Percentiles rank a stretch among this genome's conserved stretches.
phyloP scores from a whole-genome alignment of 164 flowering plant genomes.

The Kalanchoe fedtschenkoi region DNA sequence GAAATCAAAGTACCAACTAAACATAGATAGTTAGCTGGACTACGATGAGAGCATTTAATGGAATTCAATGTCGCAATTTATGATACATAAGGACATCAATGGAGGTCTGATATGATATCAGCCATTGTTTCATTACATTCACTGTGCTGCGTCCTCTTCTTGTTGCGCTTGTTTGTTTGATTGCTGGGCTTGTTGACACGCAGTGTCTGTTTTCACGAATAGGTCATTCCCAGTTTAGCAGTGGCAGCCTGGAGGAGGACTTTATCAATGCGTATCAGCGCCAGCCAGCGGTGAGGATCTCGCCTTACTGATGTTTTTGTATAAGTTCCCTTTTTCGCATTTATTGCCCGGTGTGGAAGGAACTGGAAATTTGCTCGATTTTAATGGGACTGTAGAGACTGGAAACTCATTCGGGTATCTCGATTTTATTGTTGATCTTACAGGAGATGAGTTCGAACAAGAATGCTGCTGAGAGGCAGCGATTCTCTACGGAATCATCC shows the following conservation, averaged over 20 bases:
- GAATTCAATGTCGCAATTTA: neutral
- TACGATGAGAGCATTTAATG: neutral
- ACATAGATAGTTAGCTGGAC: neutral
- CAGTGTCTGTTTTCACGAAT: conserved; percentile 7
- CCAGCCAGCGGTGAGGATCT: conserved; percentile 11
- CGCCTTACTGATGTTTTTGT: neutral
- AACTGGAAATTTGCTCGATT: neutral
- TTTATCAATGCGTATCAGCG: conserved; percentile 18
- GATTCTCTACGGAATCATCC: conserved; percentile 58
- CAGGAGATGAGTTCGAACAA: conserved; percentile 46
- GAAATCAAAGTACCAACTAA: no score
- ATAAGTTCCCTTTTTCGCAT: neutral
- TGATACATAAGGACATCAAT: no score
- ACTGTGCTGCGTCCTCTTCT: no score
- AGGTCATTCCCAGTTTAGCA: conserved; percentile 37
- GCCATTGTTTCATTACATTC: no score
- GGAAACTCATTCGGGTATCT: neutral
- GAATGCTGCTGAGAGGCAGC: conserved; percentile 41
- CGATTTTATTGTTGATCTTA: conserved; percentile 7
- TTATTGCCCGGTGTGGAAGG: neutral
- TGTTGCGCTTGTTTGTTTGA: neutral
- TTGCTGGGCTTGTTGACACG: neutral
- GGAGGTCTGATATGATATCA: no score
- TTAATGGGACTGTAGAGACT: no score
- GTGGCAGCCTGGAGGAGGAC: conserved; percentile 28